phyloP scores from a whole-genome alignment of 805 yeast genomes.

The Candida maris region DNA sequence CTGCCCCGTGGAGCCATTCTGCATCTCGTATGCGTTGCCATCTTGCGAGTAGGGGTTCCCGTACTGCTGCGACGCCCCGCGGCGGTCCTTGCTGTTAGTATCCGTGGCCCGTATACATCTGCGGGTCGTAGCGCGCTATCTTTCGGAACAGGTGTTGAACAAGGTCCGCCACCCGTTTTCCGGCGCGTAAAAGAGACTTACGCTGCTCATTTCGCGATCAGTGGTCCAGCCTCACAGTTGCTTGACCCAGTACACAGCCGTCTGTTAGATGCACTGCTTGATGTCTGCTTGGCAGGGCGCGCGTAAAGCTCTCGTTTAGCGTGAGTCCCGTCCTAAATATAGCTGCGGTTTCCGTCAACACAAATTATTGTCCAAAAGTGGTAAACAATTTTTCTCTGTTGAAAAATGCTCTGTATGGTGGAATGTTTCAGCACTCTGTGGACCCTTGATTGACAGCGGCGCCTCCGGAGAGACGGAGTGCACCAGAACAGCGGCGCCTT shows the following conservation, averaged over 20 bases:
- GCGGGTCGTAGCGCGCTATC: no score
- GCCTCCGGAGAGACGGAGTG: no score
- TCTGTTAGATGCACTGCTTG: not conserved
- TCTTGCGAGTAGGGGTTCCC: constrained; percentile 21
- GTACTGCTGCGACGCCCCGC: not conserved
- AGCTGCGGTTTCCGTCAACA: not conserved
- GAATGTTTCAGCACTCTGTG: no score
- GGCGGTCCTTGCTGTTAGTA: not conserved
- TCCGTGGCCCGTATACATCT: no score
- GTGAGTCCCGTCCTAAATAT: no score
- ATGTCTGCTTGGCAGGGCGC: no score
- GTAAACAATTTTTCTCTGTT: not conserved
- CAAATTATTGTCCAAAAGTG: not conserved
- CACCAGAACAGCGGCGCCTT: no score
- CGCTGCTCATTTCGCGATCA: constrained; percentile 12
- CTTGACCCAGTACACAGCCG: not conserved
- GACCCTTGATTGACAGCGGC: no score
- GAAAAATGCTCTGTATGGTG: constrained; percentile 1
- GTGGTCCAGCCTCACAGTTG: not conserved
- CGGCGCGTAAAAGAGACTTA: constrained; percentile 5
- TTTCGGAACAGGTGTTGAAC: no score
- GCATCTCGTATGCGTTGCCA: constrained; percentile 18
- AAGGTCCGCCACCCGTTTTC: not conserved
- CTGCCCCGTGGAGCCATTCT: constrained; percentile 29
- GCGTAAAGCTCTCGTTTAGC: no score